Conservation (phyloP, 805 yeast species). For the Debaryomyces tyrocola region DNA sequence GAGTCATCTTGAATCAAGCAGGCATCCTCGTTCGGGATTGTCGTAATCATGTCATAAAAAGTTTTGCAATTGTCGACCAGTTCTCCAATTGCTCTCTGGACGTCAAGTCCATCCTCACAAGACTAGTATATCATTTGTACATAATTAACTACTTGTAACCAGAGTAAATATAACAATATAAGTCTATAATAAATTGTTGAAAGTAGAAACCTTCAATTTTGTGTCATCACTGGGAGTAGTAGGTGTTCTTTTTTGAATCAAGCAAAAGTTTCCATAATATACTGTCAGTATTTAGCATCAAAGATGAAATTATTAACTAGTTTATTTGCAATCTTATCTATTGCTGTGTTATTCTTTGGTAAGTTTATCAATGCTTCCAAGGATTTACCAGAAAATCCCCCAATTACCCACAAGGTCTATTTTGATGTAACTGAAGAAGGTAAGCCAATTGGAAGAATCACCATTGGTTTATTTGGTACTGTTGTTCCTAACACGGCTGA, state of each 20-base stretch:
- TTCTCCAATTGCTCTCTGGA: not conserved
- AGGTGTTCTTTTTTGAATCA: not conserved
- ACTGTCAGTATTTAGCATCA: not conserved
- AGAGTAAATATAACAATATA: not conserved
- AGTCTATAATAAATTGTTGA: not conserved
- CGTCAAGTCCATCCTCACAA: not conserved
- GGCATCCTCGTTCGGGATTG: no score
- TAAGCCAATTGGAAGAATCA: constrained; percentile 73
- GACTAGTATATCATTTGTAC: not conserved
- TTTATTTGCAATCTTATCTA: constrained; percentile 4
- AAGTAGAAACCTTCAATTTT: not conserved
- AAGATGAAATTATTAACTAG: constrained; percentile 17
- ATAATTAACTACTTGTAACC: not conserved
- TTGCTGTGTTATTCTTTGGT: constrained; percentile 8
- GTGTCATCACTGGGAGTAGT: not conserved
- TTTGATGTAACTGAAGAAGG: constrained; percentile 86
- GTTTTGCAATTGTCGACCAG: no score
- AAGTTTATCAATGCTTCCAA: constrained; percentile 7
- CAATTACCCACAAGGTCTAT: constrained; percentile 75
- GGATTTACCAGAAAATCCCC: constrained; percentile 42
- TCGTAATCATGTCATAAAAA: no score
- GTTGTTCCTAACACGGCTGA: constrained; percentile 65
- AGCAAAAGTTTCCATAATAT: no score
- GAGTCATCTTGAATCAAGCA: no score
- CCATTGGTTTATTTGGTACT: constrained; percentile 83